Evolutionary conservation across 1,284 basidiomycete species (phyloP), one percentile per base, ranked within the genome.

Genomic region (Rhodotorula sp.): DNA sequence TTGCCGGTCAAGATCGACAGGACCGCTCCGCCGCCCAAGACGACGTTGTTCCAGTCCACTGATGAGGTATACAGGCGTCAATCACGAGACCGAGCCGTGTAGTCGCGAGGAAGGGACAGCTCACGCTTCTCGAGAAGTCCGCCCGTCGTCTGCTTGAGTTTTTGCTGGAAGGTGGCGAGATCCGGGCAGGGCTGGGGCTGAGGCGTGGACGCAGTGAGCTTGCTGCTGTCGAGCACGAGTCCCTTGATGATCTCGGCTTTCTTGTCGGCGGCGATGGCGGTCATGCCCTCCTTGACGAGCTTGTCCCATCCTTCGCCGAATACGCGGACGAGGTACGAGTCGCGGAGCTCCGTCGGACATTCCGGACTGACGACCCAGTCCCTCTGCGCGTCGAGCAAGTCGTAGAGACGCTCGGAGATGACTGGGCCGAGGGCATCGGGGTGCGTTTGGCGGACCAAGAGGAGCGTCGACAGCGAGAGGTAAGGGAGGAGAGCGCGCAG

Each of bases 31-130:
- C 64, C 64, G 15, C 68, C 68, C 14, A 69, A 56, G n/a, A 57
- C n/a, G 26, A 69, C 59, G 54, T 69, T 65, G 12, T 39, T 46
- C 59, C 64, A 69, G 62, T 69, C 58, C 29, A 69, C 68, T 65
- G 62, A 14, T 21, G 7, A 49, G 3, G n/a, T 47, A 3, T 16
- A n/a, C n/a, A n/a, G n/a, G n/a, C n/a, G 15, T 58, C 47, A 68
- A 46, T 6, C 5, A 34, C 5, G 34, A 34, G 34, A 34, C 34
- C 7, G 34, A 34, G 34, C 7, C 34, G 5, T 34, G 34, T 6
- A 34, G 34, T 6, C n/a, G n/a, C n/a, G n/a, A 34, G 34, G 34
- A 34, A 34, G 5, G 34, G 34, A 6, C 34, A 6, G 23, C 51
- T 21, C 7, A 52, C 51, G 23, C n/a, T 52, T 20, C 51, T 52